Evolutionary conservation across 805 yeast genomes (phyloP).

Genomic region (Wickerhamomyces kurtzmanii): DNA sequence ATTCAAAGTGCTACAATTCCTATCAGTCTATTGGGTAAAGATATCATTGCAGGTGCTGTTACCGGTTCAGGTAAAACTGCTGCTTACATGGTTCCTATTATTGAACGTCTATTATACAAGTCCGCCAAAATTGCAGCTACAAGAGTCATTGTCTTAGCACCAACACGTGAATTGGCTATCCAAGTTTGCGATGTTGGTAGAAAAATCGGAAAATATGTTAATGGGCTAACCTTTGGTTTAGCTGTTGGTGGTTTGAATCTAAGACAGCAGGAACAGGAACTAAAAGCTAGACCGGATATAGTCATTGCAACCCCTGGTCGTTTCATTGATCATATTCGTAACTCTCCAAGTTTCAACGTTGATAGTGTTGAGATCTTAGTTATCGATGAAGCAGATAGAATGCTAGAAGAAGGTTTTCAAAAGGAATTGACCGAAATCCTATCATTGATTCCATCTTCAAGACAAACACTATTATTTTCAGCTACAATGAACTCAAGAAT

Average conservation of each 20-base stretch:
- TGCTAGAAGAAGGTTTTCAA: constrained; percentile 99
- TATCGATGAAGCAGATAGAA: constrained; percentile 97
- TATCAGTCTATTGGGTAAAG: constrained; percentile 86
- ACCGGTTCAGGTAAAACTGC: constrained; percentile 99
- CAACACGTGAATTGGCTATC: constrained; percentile 96
- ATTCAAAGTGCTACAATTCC: constrained; percentile 93
- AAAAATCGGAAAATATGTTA: constrained; percentile 69
- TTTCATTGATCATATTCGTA: constrained; percentile 92
- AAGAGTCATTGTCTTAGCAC: constrained; percentile 83
- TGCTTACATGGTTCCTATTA: constrained; percentile 92
- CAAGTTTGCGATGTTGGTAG: constrained; percentile 93
- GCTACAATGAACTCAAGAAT: constrained; percentile 97
- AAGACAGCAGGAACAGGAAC: constrained; percentile 91
- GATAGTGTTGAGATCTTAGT: constrained; percentile 89
- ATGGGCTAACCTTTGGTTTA: constrained; percentile 74
- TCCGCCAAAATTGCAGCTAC: constrained; percentile 83
- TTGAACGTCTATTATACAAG: constrained; percentile 84
- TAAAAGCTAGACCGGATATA: constrained; percentile 87
- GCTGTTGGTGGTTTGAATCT: constrained; percentile 98
- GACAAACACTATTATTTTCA: constrained; percentile 91
- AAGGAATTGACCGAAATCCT: constrained; percentile 88
- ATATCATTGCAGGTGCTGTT: constrained; percentile 97
- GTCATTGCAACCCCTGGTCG: constrained; percentile 99
- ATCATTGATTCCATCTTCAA: constrained; percentile 74
- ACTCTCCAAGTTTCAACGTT: constrained; percentile 86